Conservation (phyloP, 179 eudicot species). For the Patellifolia procumbens region DNA sequence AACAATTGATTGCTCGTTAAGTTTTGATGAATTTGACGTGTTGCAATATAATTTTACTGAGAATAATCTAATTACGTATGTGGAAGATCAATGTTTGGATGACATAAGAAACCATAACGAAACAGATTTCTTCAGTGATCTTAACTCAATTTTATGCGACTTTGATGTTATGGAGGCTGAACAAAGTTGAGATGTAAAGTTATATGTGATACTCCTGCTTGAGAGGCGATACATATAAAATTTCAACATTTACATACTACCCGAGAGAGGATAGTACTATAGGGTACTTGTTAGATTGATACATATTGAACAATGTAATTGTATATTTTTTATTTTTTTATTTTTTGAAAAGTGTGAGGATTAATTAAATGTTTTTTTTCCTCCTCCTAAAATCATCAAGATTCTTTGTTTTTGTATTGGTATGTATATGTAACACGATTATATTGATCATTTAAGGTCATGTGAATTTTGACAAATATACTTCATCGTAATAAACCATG, state of each 20-base stretch:
- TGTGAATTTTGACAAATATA: too few relatives aligned
- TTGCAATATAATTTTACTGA: not conserved
- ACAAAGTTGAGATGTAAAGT: conserved; percentile 1
- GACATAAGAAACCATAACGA: conserved; percentile 21
- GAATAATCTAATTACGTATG: not conserved
- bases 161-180: conserved; percentile 31
- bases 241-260: not conserved
- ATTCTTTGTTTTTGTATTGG: too few relatives aligned
- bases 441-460: too few relatives aligned
- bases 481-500: too few relatives aligned
- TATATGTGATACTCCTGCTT: not conserved
- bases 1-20: conserved; percentile 1
- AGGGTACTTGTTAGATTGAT: not conserved
- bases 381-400: too few relatives aligned
- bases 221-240: not conserved
- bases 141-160: conserved; percentile 36
- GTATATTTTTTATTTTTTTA: not conserved
- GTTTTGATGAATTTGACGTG: conserved; percentile 19
- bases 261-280: too few relatives aligned
- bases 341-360: not conserved
- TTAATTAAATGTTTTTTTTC: not conserved
- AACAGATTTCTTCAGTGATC: conserved; percentile 33
- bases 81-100: conserved; percentile 22
- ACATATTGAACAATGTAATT: not conserved
- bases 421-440: too few relatives aligned